Evolutionary conservation across 1,139 yeast genomes (phyloP), one percentile per base, ranked within the genome.

Genomic region (Magnusiomyces ingens): DNA sequence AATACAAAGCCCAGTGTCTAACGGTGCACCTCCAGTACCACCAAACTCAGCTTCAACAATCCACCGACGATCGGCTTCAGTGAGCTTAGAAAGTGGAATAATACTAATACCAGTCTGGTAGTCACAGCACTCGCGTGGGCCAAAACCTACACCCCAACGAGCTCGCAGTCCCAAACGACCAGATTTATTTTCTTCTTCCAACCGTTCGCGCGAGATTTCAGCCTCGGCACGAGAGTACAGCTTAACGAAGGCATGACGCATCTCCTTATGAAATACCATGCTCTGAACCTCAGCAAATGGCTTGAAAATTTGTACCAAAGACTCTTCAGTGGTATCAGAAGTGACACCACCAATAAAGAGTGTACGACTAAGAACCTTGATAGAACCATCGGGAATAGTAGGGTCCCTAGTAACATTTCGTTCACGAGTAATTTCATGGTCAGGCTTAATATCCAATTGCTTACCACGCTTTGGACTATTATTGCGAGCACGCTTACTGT

Each of bases 61-160:
- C 99, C 99, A 93, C 57, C 84, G 76, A 64, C 77, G 82, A 69
- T 93, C 99, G 19, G 97, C 96, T 55, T 93, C 99, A 0, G 99
- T 93, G 62, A 93, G 77, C 64, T 96, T 80, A 59, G 79, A 80
- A 51, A 93, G 74, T 32, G 98, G 97, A 58, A 93, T 88, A 26
- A 90, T 80, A 54, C 96, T 85, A 46, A 85, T 77, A 58, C 99
- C 99, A 56, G 85, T 84, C 66, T 85, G 93, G 69, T 93, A 93
- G 70, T 93, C 94, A 69, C 96, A 89, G 73, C 98, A 91, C 68
- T 93, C 98, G 75, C 99, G 82, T 52, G 99, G 99, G 2, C 99
- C 99, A 67, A 88, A 93, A 1, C 99, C 99, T 59, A 93, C 98
- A 61, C 98, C 99, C 99, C 99, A 93, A 67, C 97, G 80, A 10